Conservation (phyloP, 257 asterid genomes). For the Nicotiana tabacum region DNA sequence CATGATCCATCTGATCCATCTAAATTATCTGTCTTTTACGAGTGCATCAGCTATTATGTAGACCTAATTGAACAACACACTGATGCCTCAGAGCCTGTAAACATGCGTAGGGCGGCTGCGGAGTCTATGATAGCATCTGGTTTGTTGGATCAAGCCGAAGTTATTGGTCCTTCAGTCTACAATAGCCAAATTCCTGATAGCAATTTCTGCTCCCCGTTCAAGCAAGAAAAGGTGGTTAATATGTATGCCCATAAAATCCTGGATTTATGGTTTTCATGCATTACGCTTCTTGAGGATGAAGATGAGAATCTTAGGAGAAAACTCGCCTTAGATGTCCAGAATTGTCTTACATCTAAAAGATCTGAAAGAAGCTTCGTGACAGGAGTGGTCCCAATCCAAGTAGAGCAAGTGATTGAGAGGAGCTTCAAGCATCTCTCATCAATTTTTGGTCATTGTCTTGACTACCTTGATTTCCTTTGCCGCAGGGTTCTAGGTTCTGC, state of each 20-base stretch:
- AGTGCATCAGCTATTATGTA: slow-evolving; percentile 52
- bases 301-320: slow-evolving; percentile 62
- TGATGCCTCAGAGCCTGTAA: slow-evolving; percentile 71
- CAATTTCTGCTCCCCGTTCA: slow-evolving; percentile 20
- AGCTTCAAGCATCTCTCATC: slow-evolving; percentile 71
- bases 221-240: slow-evolving; percentile 34
- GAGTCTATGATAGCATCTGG: slow-evolving; percentile 84
- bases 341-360: slow-evolving; percentile 30
- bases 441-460: slow-evolving; percentile 60
- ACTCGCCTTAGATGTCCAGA: slow-evolving; percentile 74
- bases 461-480: slow-evolving; percentile 66
- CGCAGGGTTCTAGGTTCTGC: slow-evolving; percentile 52
- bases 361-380: slow-evolving; percentile 10
- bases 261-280: slow-evolving; percentile 62
- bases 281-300: slow-evolving; percentile 93
- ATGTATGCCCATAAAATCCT: slow-evolving; percentile 51
- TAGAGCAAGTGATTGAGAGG: slow-evolving; percentile 75
- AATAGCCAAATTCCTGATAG: slow-evolving; percentile 26
- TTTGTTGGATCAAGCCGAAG: slow-evolving; percentile 50
- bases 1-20: slow-evolving; percentile 19
- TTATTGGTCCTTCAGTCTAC: slow-evolving; percentile 41
- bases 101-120: slow-evolving; percentile 82
- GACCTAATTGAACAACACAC: slow-evolving; percentile 49
- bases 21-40: slow-evolving; percentile 33
- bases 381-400: slow-evolving; percentile 61